phyloP scores from a whole-genome alignment of 345 rosid genomes.

The Populus tremula region DNA sequence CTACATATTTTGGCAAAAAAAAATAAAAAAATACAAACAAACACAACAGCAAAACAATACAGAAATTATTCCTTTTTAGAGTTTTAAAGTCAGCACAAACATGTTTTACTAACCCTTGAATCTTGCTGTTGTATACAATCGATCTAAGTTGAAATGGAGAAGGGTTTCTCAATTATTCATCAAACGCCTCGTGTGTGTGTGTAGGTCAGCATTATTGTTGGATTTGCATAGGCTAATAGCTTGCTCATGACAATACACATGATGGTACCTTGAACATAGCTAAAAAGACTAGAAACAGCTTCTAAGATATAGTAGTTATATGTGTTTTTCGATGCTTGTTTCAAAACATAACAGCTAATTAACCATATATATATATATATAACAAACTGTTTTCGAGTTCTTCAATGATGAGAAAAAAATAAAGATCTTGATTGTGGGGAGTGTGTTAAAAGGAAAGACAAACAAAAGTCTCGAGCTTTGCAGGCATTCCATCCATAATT shows the following conservation, averaged over 20 bases:
- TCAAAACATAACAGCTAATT: background rate
- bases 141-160: background rate
- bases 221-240: background rate
- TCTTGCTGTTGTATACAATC: background rate
- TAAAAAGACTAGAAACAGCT: background rate
- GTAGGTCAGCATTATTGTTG: background rate
- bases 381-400: background rate
- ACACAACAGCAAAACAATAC: background rate
- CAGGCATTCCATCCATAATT: constrained; percentile 36
- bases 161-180: background rate
- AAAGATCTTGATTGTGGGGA: constrained; percentile 14
- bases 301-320: background rate
- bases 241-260: constrained; percentile 9
- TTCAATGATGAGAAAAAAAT: background rate
- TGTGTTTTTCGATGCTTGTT: constrained; percentile 2
- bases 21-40: background rate
- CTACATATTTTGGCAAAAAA: background rate
- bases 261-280: constrained; percentile 19
- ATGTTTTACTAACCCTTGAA: background rate
- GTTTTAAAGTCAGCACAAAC: background rate
- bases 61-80: background rate
- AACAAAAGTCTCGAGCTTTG: constrained; percentile 37
- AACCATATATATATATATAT: background rate
- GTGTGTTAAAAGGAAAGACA: constrained; percentile 26
- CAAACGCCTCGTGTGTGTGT: background rate